These are phyloP conservation scores for Carex littledalei DNA, from an alignment of 176 grass and related monocot genomes.

Conservation along the genomic window DNA sequence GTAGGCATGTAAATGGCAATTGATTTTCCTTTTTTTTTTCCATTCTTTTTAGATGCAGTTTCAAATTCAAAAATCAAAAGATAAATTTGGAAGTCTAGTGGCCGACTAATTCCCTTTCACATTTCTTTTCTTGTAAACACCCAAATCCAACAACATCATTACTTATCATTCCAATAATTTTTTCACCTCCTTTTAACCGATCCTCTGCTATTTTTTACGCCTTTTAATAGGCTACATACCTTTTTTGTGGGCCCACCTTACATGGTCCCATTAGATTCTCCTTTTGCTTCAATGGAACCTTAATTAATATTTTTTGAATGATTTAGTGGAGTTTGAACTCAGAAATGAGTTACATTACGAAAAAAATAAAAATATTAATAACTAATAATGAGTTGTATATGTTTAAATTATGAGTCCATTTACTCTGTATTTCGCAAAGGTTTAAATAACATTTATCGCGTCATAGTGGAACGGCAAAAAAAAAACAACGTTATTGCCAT, in stretches of 20 bases:
- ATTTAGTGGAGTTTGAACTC: neutral
- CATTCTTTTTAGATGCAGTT: constrained; percentile 13
- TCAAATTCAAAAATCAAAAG: constrained; percentile 10
- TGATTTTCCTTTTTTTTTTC: neutral
- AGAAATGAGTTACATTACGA: neutral
- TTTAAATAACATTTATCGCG: too few species aligned
- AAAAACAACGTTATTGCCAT: too few species aligned
- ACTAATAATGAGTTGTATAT: neutral
- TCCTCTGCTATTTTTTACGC: neutral
- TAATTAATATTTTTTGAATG: neutral
- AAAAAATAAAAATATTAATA: neutral
- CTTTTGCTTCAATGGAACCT: neutral
- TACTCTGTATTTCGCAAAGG: too few species aligned
- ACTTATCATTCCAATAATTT: constrained; percentile 10
- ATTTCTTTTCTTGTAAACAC: constrained; percentile 12
- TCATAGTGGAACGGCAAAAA: too few species aligned
- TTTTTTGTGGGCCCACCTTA: neutral
- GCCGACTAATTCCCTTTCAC: constrained; percentile 9
- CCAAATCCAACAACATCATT: constrained; percentile 13
- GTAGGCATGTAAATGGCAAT: neutral
- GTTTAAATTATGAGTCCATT: too few species aligned
- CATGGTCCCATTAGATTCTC: neutral
- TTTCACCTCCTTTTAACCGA: neutral
- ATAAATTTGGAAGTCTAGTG: constrained; percentile 9
- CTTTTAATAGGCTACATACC: neutral